Conservation (phyloP, 2,329 filamentous ascomycete genomes). For the Calycina herbarum region DNA sequence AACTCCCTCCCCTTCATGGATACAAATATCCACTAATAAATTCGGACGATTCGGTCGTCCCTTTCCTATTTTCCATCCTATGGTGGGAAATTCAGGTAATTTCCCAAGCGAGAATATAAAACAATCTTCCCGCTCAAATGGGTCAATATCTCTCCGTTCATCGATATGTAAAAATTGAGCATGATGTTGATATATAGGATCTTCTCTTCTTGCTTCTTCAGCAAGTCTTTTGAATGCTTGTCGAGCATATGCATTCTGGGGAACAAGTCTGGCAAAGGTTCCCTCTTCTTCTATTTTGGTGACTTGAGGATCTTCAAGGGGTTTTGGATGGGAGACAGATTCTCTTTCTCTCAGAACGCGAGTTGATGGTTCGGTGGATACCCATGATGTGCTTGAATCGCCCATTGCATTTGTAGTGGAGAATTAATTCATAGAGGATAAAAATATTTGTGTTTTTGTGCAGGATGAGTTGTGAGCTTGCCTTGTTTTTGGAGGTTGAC, state of each 20-base stretch:
- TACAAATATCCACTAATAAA: constrained; percentile 24
- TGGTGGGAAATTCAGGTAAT: constrained; percentile 19
- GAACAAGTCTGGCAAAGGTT: constrained; percentile 21
- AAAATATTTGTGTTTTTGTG: background rate
- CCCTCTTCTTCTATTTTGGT: constrained; percentile 12
- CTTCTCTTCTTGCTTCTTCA: background rate
- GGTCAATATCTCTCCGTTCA: constrained; percentile 11
- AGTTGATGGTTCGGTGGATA: constrained; percentile 24
- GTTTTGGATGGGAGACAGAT: background rate
- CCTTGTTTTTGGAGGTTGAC: background rate
- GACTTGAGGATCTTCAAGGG: background rate
- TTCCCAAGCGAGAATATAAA: constrained; percentile 21
- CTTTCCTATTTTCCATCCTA: constrained; percentile 28
- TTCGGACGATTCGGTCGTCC: constrained; percentile 21
- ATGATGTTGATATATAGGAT: constrained; percentile 14
- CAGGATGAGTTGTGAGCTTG: background rate
- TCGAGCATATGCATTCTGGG: constrained; percentile 19
- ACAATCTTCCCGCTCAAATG: constrained; percentile 15
- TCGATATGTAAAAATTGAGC: constrained; percentile 20
- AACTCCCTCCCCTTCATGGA: constrained; percentile 22
- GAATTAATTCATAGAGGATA: background rate
- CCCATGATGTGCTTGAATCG: constrained; percentile 19
- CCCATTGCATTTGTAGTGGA: constrained; percentile 11
- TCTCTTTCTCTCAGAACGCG: constrained; percentile 18
- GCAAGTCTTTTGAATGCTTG: constrained; percentile 19